These are phyloP conservation scores for Phtheirospermum japonicum DNA, from an alignment of 257 asterid species.

Conservation along the genomic window DNA sequence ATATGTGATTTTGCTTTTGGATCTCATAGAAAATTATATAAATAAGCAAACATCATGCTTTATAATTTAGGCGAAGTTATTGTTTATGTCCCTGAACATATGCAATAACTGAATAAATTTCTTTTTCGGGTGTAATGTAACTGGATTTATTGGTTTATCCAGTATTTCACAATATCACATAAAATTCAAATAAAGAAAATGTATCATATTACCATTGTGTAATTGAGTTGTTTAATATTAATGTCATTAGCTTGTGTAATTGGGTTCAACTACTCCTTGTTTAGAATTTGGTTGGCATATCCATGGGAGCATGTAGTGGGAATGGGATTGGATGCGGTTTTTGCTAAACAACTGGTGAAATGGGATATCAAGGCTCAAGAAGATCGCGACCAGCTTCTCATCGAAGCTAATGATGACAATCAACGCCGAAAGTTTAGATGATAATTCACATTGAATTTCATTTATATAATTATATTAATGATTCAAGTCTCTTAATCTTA, in stretches of 20 bases:
- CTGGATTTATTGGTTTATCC: background rate
- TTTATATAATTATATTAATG: background rate
- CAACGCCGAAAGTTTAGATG: too few relatives aligned
- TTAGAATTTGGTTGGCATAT: slow-evolving; percentile 74
- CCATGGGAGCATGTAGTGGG: slow-evolving; percentile 99
- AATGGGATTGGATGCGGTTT: slow-evolving; percentile 84
- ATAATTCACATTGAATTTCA: slow-evolving; percentile 4
- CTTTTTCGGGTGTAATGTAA: background rate
- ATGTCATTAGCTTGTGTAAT: slow-evolving; percentile 22
- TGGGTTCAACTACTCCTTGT: slow-evolving; percentile 85
- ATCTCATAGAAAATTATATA: background rate
- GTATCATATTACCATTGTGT: background rate
- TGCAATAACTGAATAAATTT: background rate
- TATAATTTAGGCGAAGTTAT: too few relatives aligned
- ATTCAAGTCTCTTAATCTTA: slow-evolving; percentile 17
- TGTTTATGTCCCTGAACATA: too few relatives aligned
- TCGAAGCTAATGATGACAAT: slow-evolving; percentile 78
- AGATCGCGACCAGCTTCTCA: slow-evolving; percentile 80
- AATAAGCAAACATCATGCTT: too few relatives aligned
- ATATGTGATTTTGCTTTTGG: background rate
- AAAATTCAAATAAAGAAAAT: background rate
- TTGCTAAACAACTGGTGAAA: slow-evolving; percentile 81
- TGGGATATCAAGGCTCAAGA: slow-evolving; percentile 75
- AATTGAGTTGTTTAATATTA: slow-evolving; percentile 17
- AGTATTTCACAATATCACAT: background rate